These are phyloP conservation scores for Picea mariana DNA, from an alignment of 83 land plant species.

Conservation along the genomic window DNA sequence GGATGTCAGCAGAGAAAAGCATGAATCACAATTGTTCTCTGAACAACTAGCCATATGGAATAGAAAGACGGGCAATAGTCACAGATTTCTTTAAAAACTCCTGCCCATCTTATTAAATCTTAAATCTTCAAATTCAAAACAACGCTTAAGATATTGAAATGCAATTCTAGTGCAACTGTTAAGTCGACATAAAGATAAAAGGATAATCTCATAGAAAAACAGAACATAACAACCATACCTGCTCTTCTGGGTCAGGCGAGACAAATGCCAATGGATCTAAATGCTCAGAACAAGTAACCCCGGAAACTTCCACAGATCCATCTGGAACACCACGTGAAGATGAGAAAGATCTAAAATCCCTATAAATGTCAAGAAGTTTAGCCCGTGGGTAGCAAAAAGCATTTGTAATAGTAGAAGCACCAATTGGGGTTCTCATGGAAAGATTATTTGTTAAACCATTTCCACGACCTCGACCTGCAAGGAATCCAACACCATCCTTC, in stretches of 20 bases:
- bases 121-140: neutral
- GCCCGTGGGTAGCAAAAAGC: constrained; percentile 81
- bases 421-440: constrained; percentile 37
- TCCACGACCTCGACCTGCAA: constrained; percentile 67
- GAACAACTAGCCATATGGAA: neutral
- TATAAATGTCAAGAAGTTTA: constrained; percentile 84
- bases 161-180: neutral
- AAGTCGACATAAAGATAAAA: neutral
- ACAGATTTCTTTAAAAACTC: neutral
- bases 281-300: constrained; percentile 35
- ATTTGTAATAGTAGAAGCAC: constrained; percentile 32
- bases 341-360: constrained; percentile 27
- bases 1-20: neutral
- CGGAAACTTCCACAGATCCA: constrained; percentile 42
- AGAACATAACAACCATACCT: constrained; percentile 39
- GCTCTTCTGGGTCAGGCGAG: constrained; percentile 70
- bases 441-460: neutral
- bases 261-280: constrained; percentile 75
- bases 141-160: neutral
- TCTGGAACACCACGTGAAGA: constrained; percentile 37
- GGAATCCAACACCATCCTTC: constrained; percentile 57
- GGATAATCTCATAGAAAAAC: neutral
- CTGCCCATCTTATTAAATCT: too few relatives aligned
- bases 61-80: neutral
- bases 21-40: neutral